Base-by-base conservation (phyloP, 352 stramenopile species). In the Blastocystis sp. region DNA sequence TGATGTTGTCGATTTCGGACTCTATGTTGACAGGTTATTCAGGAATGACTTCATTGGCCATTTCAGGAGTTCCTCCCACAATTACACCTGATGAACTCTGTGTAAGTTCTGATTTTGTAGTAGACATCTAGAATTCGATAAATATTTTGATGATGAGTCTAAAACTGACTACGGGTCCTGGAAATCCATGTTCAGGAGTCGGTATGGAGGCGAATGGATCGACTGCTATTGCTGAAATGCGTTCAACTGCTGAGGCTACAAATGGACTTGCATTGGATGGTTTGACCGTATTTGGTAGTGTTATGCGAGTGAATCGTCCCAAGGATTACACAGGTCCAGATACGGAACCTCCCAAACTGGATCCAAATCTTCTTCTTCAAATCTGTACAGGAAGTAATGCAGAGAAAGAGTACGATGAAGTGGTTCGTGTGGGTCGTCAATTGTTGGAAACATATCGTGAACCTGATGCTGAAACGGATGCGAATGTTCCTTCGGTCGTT, bases 71-170 rank as follows among this genome's bases (percentile, higher is more conserved):
- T 83, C 71, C 71, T 35, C 21, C 52, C 7, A 83, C 71, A 24
- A 83, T 67, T n/a, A 83, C 71, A 21, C 71, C 71, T 4, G 71
- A 83, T 46, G 71, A 83, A 27, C 56, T 83, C 66, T 83, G 71
- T 32, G 71, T 83, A n/a, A 12, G 1, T 37, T 24, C n/a, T 51
- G 3, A 4, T 49, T 43, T 35, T 6, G 5, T 0, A 24, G 42
- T 7, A 65, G 12, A 51, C 7, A 14, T 43, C 1, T 67, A 87
- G 77, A 87, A 74, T 24, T 74, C 77, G 12, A 78, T 87, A 24
- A 87, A 87, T 46, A 78, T 87, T 61, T 54, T 87, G 29, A 87
- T 87, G 77, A 78, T n/a, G 27, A 66, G 65, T 42, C 49, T 87
- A 11, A 87, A 87, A 65, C 27, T 87, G 21, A 66, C 77, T 37